Evolutionary conservation across 768 basidiomycete genomes (phyloP).

Genomic region (Neoboletus magnificus): DNA sequence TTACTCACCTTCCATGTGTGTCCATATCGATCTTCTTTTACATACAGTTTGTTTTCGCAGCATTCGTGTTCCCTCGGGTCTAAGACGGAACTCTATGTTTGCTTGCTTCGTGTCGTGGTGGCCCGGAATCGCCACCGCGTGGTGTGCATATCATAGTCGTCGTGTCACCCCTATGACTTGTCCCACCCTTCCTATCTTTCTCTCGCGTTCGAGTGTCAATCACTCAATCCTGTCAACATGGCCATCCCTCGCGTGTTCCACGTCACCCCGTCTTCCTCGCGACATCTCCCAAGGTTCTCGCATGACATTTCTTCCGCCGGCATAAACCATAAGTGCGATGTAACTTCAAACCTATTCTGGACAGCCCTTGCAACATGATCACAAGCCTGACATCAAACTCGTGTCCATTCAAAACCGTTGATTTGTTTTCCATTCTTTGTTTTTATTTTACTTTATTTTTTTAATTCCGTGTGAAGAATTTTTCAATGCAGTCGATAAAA

Average conservation of each 20-base stretch:
- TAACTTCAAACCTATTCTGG: slow-evolving; percentile 6
- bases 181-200: slow-evolving; percentile 23
- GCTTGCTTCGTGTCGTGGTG: slow-evolving; percentile 24
- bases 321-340: slow-evolving; percentile 8
- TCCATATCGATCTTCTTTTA: slow-evolving; percentile 29
- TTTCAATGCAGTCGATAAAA: slow-evolving; percentile 4
- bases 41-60: slow-evolving; percentile 25
- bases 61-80: slow-evolving; percentile 24
- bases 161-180: slow-evolving; percentile 14
- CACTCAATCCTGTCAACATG: background rate
- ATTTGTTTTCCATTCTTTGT: slow-evolving; percentile 19
- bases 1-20: slow-evolving; percentile 23
- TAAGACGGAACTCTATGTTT: slow-evolving; percentile 30
- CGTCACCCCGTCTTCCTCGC: background rate
- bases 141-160: slow-evolving; percentile 14
- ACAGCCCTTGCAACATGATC: slow-evolving; percentile 7
- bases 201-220: slow-evolving; percentile 22
- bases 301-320: slow-evolving; percentile 13
- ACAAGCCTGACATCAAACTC: slow-evolving; percentile 1
- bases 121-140: slow-evolving; percentile 19
- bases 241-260: background rate
- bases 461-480: slow-evolving; percentile 19
- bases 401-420: background rate
- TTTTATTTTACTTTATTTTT: slow-evolving; percentile 17
- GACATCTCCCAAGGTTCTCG: slow-evolving; percentile 6